Base-by-base conservation (phyloP, 129 eudicot species). In the Sambucus nigra region DNA sequence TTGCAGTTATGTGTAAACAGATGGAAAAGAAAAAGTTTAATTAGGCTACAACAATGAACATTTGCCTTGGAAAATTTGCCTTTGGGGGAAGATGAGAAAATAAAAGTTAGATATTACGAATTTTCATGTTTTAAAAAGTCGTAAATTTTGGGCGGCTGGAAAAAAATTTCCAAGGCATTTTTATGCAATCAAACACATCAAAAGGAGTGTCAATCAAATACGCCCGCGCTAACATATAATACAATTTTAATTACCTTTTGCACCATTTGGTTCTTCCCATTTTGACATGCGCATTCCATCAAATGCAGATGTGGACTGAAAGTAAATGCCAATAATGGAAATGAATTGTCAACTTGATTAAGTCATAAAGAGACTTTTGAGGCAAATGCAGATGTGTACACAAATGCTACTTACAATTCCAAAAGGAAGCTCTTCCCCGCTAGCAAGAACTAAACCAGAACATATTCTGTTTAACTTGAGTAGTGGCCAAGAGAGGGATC, bases 221-320 rank as follows among this genome's bases (percentile, higher is more conserved):
- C n/a, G n/a, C n/a, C n/a, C n/a, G n/a, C n/a, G n/a, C n/a, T n/a
- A n/a, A 6, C 46, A 28, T 16, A 17, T 17, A 22, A 22, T 12
- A 60, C 40, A 18, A 63, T 61, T 44, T 26, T 62, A 42, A 21
- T 40, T 65, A 91, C 98, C 98, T 82, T 69, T 79, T 17, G 87
- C 86, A 16, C 98, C 98, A 77, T 79, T 85, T 61, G 98, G 98
- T 74, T 85, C 98, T 80, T 91, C 95, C 95, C 95, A 91, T 73
- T 91, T 91, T 42, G 98, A 76, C 74, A 76, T 17, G 20, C 94
- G 95, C 59, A 66, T 76, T 47, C 98, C 98, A 72, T 91, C 98
- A 72, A 91, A 91, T 10, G 98, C 98, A 53, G 89, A 82, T 12
- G 94, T 85, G 51, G 78, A 83, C 98, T 91, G 70, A 59, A 68